These are phyloP conservation scores for Batrachochytrium dendrobatidis DNA, from an alignment of 371 early-diverging fungal species.

Conservation along the genomic window DNA sequence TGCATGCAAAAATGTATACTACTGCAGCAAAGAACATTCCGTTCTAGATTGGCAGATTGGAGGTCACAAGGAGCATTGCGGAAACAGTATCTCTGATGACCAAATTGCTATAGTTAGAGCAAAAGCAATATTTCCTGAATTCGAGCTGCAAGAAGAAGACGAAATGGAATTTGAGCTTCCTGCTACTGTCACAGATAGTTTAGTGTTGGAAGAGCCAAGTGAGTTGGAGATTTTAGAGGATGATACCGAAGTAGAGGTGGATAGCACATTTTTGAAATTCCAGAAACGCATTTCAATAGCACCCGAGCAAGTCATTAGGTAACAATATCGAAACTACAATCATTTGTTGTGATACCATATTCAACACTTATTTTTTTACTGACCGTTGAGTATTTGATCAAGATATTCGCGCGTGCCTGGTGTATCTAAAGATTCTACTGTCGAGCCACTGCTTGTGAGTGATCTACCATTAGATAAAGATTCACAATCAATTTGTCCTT, in stretches of 20 bases:
- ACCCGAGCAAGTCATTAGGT: conserved; percentile 86
- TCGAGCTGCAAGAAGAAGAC: conserved; percentile 67
- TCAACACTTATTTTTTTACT: no score
- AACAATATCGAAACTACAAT: conserved; percentile 2
- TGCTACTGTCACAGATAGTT: neutral
- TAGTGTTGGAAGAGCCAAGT: conserved; percentile 23
- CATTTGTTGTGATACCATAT: neutral
- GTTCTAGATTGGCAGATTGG: conserved; percentile 72
- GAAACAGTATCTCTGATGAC: conserved; percentile 4
- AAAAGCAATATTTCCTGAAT: conserved; percentile 51
- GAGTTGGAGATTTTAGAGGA: conserved; percentile 53
- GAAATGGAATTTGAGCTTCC: conserved; percentile 28
- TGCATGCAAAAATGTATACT: conserved; percentile 59
- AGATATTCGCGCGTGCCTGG: conserved; percentile 6
- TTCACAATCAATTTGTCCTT: conserved; percentile 63
- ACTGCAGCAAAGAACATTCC: conserved; percentile 86
- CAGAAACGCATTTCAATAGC: conserved; percentile 71
- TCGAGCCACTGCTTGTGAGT: conserved; percentile 71
- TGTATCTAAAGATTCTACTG: conserved; percentile 4
- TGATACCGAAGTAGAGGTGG: conserved; percentile 80
- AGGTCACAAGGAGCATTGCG: conserved; percentile 64
- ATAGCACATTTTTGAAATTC: conserved; percentile 81
- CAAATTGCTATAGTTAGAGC: conserved; percentile 7
- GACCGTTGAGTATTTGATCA: no score
- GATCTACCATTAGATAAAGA: conserved; percentile 48